Base-by-base conservation (phyloP, 208 protist genomes). In the Trichomonas gallinae region DNA sequence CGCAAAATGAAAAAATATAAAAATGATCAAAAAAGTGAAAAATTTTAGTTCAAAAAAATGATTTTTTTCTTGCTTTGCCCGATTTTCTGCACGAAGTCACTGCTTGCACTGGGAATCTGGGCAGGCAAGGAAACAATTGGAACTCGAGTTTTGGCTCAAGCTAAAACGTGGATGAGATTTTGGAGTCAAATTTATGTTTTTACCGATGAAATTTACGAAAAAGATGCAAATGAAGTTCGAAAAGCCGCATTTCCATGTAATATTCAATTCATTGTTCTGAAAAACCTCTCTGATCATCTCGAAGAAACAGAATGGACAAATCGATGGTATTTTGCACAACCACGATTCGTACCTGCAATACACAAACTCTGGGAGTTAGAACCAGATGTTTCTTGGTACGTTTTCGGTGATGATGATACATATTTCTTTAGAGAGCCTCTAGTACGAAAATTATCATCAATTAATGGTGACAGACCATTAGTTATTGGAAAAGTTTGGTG, bases 401-500 rank as follows among this genome's bases (percentile, higher is more conserved):
- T 93, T 51, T 93, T 93, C 46, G 87, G 87, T 51, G 87, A 93
- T 93, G 87, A 93, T 93, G 87, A 93, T 38, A 93, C 87, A 38
- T 93, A 93, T 51, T 58, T 93, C 51, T 93, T 93, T 8, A 93
- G 87, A 51, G 40, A 42, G n/a, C 10, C 44, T 1, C 17, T 93
- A 34, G 87, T 48, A 0, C 8, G 87, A 10, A 93, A 93, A 93
- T 3, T 51, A 17, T 42, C n/a, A 51, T 13, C 17, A 51, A 49
- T 93, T 58, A 42, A 51, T 51, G 26, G 26, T 93, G 45, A 51
- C n/a, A 51, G 13, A n/a, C 17, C 17, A 38, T 48, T 51, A 34
- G 87, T 51, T 15, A 9, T 51, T 11, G 87, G 87, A 17, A 93
- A 93, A 51, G 17, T 93, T 17, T 93, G 87, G 87, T 58, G n/a